These are phyloP conservation scores for Naganishia albida DNA, from an alignment of 1,284 basidiomycete species.

Conservation along the genomic window DNA sequence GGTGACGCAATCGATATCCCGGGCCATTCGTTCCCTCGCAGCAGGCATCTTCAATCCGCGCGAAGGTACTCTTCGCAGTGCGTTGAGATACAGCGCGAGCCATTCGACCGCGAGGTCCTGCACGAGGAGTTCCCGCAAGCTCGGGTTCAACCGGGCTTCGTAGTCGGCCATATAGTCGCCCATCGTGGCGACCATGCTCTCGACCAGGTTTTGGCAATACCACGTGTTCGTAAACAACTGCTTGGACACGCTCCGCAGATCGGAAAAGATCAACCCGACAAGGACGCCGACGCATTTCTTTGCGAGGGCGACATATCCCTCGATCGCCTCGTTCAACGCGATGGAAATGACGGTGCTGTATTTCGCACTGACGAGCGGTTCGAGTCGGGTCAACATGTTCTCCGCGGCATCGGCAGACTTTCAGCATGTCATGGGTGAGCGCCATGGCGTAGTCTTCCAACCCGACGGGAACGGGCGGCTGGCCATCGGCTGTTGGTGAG, in stretches of 20 bases:
- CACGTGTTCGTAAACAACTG: constrained; percentile 77
- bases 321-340: constrained; percentile 90
- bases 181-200: constrained; percentile 92
- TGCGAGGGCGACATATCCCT: constrained; percentile 96
- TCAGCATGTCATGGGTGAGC: constrained; percentile 97
- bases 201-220: constrained; percentile 63
- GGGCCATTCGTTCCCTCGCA: constrained; percentile 76
- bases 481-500: constrained; percentile 62
- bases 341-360: constrained; percentile 82
- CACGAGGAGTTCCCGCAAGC: constrained; percentile 85
- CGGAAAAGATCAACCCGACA: constrained; percentile 93
- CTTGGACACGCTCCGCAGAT: constrained; percentile 85
- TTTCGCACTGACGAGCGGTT: constrained; percentile 89
- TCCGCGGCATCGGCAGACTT: constrained; percentile 93
- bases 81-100: constrained; percentile 86
- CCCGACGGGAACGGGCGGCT: constrained; percentile 66
- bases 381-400: constrained; percentile 77
- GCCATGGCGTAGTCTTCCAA: constrained; percentile 96
- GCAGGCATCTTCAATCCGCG: constrained; percentile 79
- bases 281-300: constrained; percentile 94
- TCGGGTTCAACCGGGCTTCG: constrained; percentile 83
- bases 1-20: constrained; percentile 76
- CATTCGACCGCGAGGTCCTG: constrained; percentile 93
- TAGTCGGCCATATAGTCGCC: constrained; percentile 94
- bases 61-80: constrained; percentile 72